Evolutionary conservation across 371 early-diverging fungal genomes (phyloP).

Genomic region (Amoeboradix gromovi): DNA sequence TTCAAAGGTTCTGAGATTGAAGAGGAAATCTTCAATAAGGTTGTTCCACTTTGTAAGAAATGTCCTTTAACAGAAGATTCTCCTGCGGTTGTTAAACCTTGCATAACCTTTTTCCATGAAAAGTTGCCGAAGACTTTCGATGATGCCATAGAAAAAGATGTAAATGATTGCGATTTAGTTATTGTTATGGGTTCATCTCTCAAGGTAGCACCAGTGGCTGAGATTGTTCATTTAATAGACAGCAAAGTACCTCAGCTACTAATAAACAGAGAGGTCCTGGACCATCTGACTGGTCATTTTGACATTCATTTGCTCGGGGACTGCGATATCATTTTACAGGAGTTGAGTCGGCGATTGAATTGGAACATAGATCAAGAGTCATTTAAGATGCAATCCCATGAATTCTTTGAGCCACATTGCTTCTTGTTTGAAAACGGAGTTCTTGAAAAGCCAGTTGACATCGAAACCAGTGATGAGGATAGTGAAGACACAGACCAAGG

Average conservation of each 20-base stretch:
- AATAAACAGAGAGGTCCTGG: slow-evolving; percentile 58
- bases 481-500: too few relatives aligned
- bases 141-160: slow-evolving; percentile 30
- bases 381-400: not conserved
- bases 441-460: not conserved
- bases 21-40: slow-evolving; percentile 32
- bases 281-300: slow-evolving; percentile 36
- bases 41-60: slow-evolving; percentile 4
- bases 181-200: slow-evolving; percentile 81
- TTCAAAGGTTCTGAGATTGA: slow-evolving; percentile 46
- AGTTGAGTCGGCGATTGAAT: slow-evolving; percentile 32
- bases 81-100: slow-evolving; percentile 26
- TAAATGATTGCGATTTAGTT: slow-evolving; percentile 41
- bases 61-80: slow-evolving; percentile 7
- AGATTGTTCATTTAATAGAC: slow-evolving; percentile 52
- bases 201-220: slow-evolving; percentile 75
- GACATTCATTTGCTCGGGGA: slow-evolving; percentile 64
- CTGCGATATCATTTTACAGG: slow-evolving; percentile 49
- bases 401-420: not conserved
- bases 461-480: too few relatives aligned
- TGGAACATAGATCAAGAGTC: slow-evolving; percentile 24
- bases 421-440: not conserved
- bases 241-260: slow-evolving; percentile 54
- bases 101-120: slow-evolving; percentile 83
- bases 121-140: slow-evolving; percentile 49